Evolutionary conservation across 352 stramenopile genomes (phyloP).

Genomic region (Globisporangium takayamanum): DNA sequence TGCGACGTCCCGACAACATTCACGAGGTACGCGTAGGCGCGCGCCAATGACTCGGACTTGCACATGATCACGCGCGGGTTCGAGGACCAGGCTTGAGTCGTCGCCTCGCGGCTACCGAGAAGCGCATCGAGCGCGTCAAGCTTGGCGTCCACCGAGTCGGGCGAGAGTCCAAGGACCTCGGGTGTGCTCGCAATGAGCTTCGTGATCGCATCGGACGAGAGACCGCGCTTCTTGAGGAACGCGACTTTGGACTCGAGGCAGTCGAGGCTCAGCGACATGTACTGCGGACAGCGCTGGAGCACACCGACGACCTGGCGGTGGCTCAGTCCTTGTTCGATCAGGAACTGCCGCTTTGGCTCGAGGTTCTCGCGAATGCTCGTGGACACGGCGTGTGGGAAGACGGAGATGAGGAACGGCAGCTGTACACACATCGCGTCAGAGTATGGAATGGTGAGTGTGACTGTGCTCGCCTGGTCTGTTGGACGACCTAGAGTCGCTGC

Average conservation of each 20-base stretch:
- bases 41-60: slow-evolving; percentile 33
- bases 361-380: slow-evolving; percentile 29
- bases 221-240: slow-evolving; percentile 23
- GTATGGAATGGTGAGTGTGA: background rate
- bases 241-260: slow-evolving; percentile 25
- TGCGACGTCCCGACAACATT: slow-evolving; percentile 24
- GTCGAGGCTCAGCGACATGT: slow-evolving; percentile 31
- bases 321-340: slow-evolving; percentile 27
- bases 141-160: slow-evolving; percentile 33
- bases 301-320: slow-evolving; percentile 32
- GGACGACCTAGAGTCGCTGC: too few species aligned
- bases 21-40: slow-evolving; percentile 31
- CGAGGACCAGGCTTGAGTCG: slow-evolving; percentile 13
- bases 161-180: slow-evolving; percentile 30
- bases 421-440: slow-evolving; percentile 4
- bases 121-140: slow-evolving; percentile 31
- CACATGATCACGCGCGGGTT: slow-evolving; percentile 46
- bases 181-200: slow-evolving; percentile 31
- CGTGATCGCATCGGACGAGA: slow-evolving; percentile 25
- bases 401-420: slow-evolving; percentile 47
- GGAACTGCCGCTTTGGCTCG: slow-evolving; percentile 34
- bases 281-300: slow-evolving; percentile 32
- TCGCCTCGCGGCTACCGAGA: slow-evolving; percentile 24
- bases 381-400: slow-evolving; percentile 37
- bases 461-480: too few species aligned